A percentile compares a stretch with the other conserved stretches of the same genome.
These are phyloP conservation scores for Camelina hispida DNA, from an alignment of 345 rosid species.

Conservation along the genomic window DNA sequence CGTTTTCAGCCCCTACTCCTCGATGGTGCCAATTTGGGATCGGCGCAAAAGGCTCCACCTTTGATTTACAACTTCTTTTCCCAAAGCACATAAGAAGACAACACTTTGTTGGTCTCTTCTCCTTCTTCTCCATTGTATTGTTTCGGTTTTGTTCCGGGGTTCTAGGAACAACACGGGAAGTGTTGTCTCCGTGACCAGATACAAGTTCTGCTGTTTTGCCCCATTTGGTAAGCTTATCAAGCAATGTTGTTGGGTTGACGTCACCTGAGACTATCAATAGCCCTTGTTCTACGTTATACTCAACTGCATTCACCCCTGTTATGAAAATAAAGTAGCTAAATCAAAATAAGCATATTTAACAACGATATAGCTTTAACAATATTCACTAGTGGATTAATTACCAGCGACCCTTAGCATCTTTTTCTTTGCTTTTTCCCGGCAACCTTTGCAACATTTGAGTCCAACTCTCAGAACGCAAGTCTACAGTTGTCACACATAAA, in stretches of 20 bases:
- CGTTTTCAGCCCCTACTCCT: not conserved
- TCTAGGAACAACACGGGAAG: constrained; percentile 1
- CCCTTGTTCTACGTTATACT: constrained; percentile 33
- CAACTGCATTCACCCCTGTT: constrained; percentile 38
- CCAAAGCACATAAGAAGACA: constrained; percentile 30
- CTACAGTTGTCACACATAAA: constrained; percentile 21
- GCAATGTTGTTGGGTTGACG: constrained; percentile 23
- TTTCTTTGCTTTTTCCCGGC: constrained; percentile 5
- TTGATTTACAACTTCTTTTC: not conserved
- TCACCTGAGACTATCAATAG: constrained; percentile 32
- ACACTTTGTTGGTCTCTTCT: constrained; percentile 28
- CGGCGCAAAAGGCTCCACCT: constrained; percentile 10
- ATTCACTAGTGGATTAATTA: constrained; percentile 4
- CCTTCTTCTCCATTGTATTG: constrained; percentile 6
- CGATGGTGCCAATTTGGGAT: not conserved
- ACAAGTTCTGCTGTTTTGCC: constrained; percentile 35
- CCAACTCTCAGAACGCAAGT: constrained; percentile 37
- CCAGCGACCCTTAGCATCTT: constrained; percentile 31
- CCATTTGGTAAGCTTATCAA: constrained; percentile 38
- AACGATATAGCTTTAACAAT: not conserved
- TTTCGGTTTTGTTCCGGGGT: constrained; percentile 2
- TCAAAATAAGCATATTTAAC: not conserved
- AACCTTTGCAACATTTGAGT: constrained; percentile 37
- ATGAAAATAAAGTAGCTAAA: constrained; percentile 3
- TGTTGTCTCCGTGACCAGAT: constrained; percentile 14